Base-by-base conservation (phyloP, 1,139 yeast genomes). In the Yamadazyma friedrichii region DNA sequence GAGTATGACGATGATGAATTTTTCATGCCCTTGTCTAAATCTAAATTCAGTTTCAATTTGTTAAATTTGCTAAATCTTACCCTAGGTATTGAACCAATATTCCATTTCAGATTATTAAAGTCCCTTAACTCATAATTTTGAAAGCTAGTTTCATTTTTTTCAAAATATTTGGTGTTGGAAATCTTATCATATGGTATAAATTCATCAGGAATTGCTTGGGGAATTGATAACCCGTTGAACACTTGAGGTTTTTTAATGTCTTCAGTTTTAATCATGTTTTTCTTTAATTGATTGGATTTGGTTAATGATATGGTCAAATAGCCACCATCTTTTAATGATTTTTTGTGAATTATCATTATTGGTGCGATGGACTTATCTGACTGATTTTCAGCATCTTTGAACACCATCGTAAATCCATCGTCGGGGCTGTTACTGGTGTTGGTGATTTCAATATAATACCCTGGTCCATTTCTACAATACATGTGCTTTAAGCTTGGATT, bases 401-500 rank as follows among this genome's bases (percentile, higher is more conserved):
- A 70, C 2, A 55, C 46, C 51, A 70, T 54, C 9, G 62, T 53
- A 41, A 59, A 69, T 2, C 70, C 72, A 25, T 55, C 51, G 16
- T 31, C 15, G 9, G 31, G 35, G 8, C 34, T 27, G 5, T 35
- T 35, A 9, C 33, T 30, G 6, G 22, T 13, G 12, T 24, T 31
- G 11, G 31, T 41, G 17, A 77, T 56, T 40, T 73, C 73, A 4
- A 79, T 74, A 46, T 68, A 76, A 51, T 71, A 76, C 1, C 84
- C 80, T 0, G 85, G 85, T 0, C 77, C 84, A 51, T 69, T 66
- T 15, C 84, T 61, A 43, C 83, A 74, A 49, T 73, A 76, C 36
- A 75, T 58, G 52, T 80, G 84, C 45, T 74, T 70, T 27, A 67
- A 58, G 17, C 76, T 78, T 0, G 86, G 86, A 50, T 79, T 81